Evolutionary conservation across 345 rosid species (phyloP), one percentile per base, ranked within the genome.

Genomic region (Sapria himalayana): DNA sequence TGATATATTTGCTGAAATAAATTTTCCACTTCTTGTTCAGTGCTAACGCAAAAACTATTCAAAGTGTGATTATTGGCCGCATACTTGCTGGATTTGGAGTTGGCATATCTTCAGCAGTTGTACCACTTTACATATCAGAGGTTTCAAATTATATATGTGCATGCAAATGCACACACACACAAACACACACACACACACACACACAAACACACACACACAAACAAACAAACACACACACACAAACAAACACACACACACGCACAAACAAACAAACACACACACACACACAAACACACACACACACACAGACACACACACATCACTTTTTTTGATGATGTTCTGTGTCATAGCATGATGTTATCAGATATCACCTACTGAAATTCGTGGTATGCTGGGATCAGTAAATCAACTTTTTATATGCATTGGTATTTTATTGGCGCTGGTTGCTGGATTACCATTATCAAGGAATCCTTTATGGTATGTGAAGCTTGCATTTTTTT

Each of bases 101-200:
- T 46, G 99, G 99, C 20, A 89, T 89, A 56, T 71, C 99, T 22
- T 79, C 95, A 47, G 93, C 99, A 3, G 70, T 89, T 45, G 99
- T 82, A 23, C 99, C 95, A 19, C 93, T 89, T 54, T 89, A 89
- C 68, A 89, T 84, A 51, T 89, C 99, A 38, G 99, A 89, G 95
- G 99, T 82, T 57, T 40, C 14, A 25, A 23, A 7, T 27, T 21
- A 17, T 29, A n/a, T n/a, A n/a, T n/a, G n/a, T n/a, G n/a, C n/a
- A n/a, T n/a, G n/a, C n/a, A n/a, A n/a, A n/a, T n/a, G n/a, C n/a
- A n/a, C n/a, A n/a, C n/a, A n/a, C n/a, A n/a, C n/a, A n/a, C n/a
- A n/a, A n/a, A n/a, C n/a, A n/a, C n/a, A n/a, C n/a, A n/a, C n/a
- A n/a, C n/a, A n/a, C n/a, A n/a, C n/a, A n/a, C n/a, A n/a, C n/a